Conservation (phyloP, 306 rosid species). For the Fragaria iinumae region DNA sequence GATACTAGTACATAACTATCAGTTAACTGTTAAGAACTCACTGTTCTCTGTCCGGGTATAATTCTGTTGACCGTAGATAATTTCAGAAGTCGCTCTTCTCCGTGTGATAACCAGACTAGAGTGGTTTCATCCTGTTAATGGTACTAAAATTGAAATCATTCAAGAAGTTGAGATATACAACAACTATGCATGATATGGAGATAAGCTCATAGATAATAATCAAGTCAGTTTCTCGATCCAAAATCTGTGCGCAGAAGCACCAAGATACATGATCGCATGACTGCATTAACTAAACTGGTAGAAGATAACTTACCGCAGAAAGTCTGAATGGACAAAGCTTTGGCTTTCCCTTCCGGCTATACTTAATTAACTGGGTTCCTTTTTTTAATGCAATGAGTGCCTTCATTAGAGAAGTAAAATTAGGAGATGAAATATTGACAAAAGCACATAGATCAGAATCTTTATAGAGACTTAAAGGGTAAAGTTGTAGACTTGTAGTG, state of each 20-base stretch:
- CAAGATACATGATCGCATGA: neutral
- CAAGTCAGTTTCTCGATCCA: slow-evolving; percentile 9
- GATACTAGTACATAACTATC: slow-evolving; percentile 3
- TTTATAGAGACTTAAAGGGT: slow-evolving; percentile 12
- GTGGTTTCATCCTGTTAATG: slow-evolving; percentile 80
- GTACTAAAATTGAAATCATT: slow-evolving; percentile 42
- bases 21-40: slow-evolving; percentile 40
- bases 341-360: slow-evolving; percentile 83
- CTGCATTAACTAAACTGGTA: neutral
- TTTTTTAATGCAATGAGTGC: slow-evolving; percentile 63
- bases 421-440: slow-evolving; percentile 17
- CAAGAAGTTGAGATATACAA: slow-evolving; percentile 21
- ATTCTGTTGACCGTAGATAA: slow-evolving; percentile 58
- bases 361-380: slow-evolving; percentile 79
- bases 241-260: neutral
- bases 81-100: slow-evolving; percentile 68
- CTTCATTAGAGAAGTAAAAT: slow-evolving; percentile 44
- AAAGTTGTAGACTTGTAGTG: slow-evolving; percentile 12
- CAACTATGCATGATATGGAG: neutral
- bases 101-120: slow-evolving; percentile 75
- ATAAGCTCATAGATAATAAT: slow-evolving; percentile 11
- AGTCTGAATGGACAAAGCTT: slow-evolving; percentile 78
- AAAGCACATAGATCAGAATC: slow-evolving; percentile 16
- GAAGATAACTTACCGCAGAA: slow-evolving; percentile 56
- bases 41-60: slow-evolving; percentile 91